Percentiles rank a stretch among this genome's conserved stretches.
These are phyloP conservation scores for Beauveria varroae DNA, from an alignment of 2,329 filamentous ascomycete species.

Conservation along the genomic window DNA sequence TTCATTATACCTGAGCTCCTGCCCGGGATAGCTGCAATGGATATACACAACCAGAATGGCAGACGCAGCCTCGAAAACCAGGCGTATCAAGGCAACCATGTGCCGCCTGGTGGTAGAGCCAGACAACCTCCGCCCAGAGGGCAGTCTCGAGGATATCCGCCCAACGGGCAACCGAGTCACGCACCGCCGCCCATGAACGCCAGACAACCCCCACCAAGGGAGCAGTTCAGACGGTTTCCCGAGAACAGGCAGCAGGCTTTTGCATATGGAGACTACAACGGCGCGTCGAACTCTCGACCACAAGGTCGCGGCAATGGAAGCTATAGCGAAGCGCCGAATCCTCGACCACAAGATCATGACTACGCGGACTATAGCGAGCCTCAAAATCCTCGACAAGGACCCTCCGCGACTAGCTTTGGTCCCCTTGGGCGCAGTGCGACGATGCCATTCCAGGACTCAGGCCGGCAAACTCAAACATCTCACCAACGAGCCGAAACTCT, in stretches of 20 bases:
- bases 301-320: background rate
- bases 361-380: constrained; percentile 18
- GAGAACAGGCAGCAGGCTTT: constrained; percentile 17
- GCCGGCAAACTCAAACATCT: constrained; percentile 26
- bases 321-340: background rate
- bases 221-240: constrained; percentile 10
- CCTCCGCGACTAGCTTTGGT: constrained; percentile 36
- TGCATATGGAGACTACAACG: constrained; percentile 13
- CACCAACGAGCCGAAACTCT: constrained; percentile 35
- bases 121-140: constrained; percentile 24
- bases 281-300: background rate
- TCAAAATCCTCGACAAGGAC: constrained; percentile 16
- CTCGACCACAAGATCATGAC: constrained; percentile 17
- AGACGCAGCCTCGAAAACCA: constrained; percentile 22
- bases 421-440: constrained; percentile 53
- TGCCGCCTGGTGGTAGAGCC: constrained; percentile 18
- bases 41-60: constrained; percentile 23
- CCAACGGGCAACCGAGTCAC: constrained; percentile 17
- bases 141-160: constrained; percentile 1
- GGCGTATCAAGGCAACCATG: constrained; percentile 20
- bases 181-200: constrained; percentile 15
- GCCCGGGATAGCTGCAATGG: constrained; percentile 21
- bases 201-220: constrained; percentile 23
- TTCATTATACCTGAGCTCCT: constrained; percentile 26
- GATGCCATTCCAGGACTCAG: constrained; percentile 44